Percentiles rank a stretch among this genome's conserved stretches.
phyloP scores from a whole-genome alignment of 331 rosid species.

The Ulmus americana region DNA sequence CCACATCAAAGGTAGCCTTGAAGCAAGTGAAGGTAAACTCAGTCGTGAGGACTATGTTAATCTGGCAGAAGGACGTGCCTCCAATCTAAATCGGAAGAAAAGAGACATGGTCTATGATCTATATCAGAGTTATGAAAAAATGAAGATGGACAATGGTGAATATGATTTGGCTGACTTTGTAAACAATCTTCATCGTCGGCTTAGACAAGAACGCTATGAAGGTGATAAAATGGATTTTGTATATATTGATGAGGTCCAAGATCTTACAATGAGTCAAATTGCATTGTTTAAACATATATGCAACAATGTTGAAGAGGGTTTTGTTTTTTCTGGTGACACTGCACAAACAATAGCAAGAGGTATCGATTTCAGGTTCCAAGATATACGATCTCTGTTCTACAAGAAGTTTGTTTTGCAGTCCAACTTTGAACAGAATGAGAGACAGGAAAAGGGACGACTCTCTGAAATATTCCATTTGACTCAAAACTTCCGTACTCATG shows the following conservation, averaged over 20 bases:
- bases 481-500: constrained; percentile 69
- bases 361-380: constrained; percentile 65
- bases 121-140: constrained; percentile 50
- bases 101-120: constrained; percentile 48
- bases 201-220: constrained; percentile 32
- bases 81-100: constrained; percentile 28
- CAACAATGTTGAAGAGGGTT: constrained; percentile 66
- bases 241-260: constrained; percentile 79
- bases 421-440: constrained; percentile 16
- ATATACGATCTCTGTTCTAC: constrained; percentile 55
- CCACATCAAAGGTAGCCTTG: constrained; percentile 58
- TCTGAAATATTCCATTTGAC: constrained; percentile 47
- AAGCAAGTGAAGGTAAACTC: constrained; percentile 36
- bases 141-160: constrained; percentile 52
- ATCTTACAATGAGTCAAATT: constrained; percentile 70
- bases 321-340: constrained; percentile 77
- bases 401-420: constrained; percentile 44
- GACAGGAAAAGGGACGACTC: constrained; percentile 35
- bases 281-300: constrained; percentile 60
- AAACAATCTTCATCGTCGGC: constrained; percentile 45
- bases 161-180: constrained; percentile 71
- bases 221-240: constrained; percentile 55
- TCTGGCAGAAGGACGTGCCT: constrained; percentile 36
- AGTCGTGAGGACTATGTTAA: constrained; percentile 40
- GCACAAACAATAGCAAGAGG: constrained; percentile 78